Evolutionary conservation across 768 basidiomycete genomes (phyloP), one percentile per base, ranked within the genome.

Genomic region (Calocera cornea): DNA sequence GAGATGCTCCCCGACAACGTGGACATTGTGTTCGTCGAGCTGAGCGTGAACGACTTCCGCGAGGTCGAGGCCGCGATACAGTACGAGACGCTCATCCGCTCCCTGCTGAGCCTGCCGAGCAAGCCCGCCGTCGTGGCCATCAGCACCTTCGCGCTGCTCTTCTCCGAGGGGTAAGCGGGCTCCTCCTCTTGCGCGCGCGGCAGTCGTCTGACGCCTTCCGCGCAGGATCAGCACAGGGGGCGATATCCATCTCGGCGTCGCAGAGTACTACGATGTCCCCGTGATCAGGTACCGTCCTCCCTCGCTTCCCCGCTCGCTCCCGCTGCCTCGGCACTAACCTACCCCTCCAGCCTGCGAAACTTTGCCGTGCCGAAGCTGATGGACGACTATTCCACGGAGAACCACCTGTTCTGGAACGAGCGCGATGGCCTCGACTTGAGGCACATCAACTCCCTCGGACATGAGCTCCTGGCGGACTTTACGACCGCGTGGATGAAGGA

Each of bases 71-170:
- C 75, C 41, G 73, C 75, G 7, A 73, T 73, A 64, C 75, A 75
- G 68, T 76, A 76, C 72, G 77, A 78, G 70, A 75, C 74, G 64
- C 73, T 78, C 7, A 67, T 78, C 2, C 64, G 75, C 34, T 73
- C 74, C 0, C 40, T 77, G 47, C 47, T 77, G 60, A 74, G 73
- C 24, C 44, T 76, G 33, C 72, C 72, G 27, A 70, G 69, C 33
- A 67, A 67, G 36, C 77, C 77, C 0, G 77, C 76, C 0, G 74
- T 77, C 10, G 68, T 78, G 2, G 14, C 75, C 66, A 71, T 75
- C n/a, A 65, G 64, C 67, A 70, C 40, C 60, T 70, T 66, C 11
- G 44, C 50, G 22, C 50, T 41, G 22, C 19, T 31, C 27, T 66
- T 68, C 64, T 50, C 27, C n/a, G 63, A 50, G 44, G 36, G 38